These are phyloP conservation scores for Didymella sp. DNA, from an alignment of 2,329 filamentous ascomycete species.

Conservation along the genomic window DNA sequence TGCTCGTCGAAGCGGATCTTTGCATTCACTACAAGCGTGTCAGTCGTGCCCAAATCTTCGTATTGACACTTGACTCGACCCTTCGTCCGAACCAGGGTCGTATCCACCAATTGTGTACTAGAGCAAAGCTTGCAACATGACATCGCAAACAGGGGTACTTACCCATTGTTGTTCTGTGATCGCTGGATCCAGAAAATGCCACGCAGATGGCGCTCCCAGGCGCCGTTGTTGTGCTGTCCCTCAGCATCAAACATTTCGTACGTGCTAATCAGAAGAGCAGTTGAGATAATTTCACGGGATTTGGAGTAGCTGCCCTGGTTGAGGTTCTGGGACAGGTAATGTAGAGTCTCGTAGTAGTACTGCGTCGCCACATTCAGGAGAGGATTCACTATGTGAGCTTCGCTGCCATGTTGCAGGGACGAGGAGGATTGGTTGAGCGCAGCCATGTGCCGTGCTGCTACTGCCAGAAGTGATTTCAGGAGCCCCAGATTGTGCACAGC, in stretches of 20 bases:
- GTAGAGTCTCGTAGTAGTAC: conserved; percentile 70
- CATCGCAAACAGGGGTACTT: not conserved
- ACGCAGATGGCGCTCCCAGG: conserved; percentile 69
- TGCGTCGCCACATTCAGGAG: conserved; percentile 51
- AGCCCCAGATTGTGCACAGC: conserved; percentile 63
- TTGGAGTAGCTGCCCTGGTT: conserved; percentile 64
- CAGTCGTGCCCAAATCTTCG: not conserved
- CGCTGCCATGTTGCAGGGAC: conserved; percentile 16
- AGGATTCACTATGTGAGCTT: conserved; percentile 31
- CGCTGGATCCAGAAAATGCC: conserved; percentile 71
- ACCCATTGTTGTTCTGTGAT: conserved; percentile 65
- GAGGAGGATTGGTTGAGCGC: conserved; percentile 43
- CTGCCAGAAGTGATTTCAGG: conserved; percentile 64
- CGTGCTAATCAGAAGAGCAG: conserved; percentile 65
- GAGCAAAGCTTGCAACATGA: not conserved
- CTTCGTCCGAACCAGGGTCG: not conserved
- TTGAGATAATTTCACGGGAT: conserved; percentile 65
- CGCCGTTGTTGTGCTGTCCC: conserved; percentile 51
- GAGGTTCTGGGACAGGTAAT: conserved; percentile 67
- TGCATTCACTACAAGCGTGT: conserved; percentile 53
- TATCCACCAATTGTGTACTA: not conserved
- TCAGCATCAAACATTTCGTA: conserved; percentile 72
- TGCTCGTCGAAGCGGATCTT: conserved; percentile 61
- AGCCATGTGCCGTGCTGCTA: conserved; percentile 61
- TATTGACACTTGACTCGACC: not conserved